These are phyloP conservation scores for Xerocomellus chrysenteron DNA, from an alignment of 768 basidiomycete species.

Conservation along the genomic window DNA sequence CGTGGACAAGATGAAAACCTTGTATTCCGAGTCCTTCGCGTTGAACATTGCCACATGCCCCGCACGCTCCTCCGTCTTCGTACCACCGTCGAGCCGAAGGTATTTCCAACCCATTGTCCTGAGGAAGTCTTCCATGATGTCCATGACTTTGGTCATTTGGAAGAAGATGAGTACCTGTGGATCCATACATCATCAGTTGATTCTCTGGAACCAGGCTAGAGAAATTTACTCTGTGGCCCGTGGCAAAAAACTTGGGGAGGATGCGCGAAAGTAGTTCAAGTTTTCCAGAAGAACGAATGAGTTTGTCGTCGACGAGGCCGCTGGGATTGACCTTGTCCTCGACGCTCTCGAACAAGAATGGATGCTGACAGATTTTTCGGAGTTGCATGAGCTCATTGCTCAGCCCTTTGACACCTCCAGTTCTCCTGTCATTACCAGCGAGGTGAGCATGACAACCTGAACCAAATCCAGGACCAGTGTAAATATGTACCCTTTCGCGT, in stretches of 20 bases:
- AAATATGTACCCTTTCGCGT: constrained; percentile 62
- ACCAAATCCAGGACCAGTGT: not conserved
- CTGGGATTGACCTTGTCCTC: constrained; percentile 91
- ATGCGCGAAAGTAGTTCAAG: constrained; percentile 89
- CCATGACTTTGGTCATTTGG: constrained; percentile 99
- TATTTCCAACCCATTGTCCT: constrained; percentile 84
- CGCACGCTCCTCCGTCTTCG: constrained; percentile 94
- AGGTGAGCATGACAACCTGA: constrained; percentile 3
- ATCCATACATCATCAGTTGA: constrained; percentile 3
- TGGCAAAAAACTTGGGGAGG: constrained; percentile 91
- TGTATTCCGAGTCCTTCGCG: constrained; percentile 81
- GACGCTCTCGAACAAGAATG: constrained; percentile 93
- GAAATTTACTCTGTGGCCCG: constrained; percentile 76
- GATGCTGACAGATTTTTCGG: constrained; percentile 97
- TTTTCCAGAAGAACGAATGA: constrained; percentile 88
- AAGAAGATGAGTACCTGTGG: constrained; percentile 94
- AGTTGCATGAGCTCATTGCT: constrained; percentile 98
- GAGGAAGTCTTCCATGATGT: constrained; percentile 95
- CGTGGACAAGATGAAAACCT: constrained; percentile 92
- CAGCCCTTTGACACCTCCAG: constrained; percentile 79
- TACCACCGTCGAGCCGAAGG: constrained; percentile 93
- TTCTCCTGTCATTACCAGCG: constrained; percentile 45
- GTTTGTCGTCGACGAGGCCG: constrained; percentile 77
- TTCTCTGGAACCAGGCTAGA: not conserved
- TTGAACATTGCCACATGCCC: constrained; percentile 86